Percentiles rank a stretch among this genome's conserved stretches.
Conservation (phyloP, 2,329 filamentous ascomycete genomes). For the Beauveria sp. region DNA sequence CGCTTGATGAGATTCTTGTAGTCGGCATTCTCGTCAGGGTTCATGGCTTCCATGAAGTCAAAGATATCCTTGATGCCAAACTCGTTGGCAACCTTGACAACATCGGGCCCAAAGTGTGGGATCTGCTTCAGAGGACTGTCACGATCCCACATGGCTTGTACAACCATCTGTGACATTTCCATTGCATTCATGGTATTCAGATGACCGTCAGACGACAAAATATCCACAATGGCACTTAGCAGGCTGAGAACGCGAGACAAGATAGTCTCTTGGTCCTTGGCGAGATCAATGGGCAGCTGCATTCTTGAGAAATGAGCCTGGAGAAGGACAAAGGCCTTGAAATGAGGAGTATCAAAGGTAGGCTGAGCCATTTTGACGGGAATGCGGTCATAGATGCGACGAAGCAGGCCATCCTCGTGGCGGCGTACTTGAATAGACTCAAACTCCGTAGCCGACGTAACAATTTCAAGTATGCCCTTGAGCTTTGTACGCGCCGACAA, state of each 20-base stretch:
- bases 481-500: conserved; percentile 84
- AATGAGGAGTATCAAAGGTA: conserved; percentile 87
- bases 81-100: conserved; percentile 73
- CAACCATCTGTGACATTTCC: conserved; percentile 99
- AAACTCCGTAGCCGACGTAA: conserved; percentile 94
- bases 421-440: conserved; percentile 90
- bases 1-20: conserved; percentile 70
- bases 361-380: conserved; percentile 91
- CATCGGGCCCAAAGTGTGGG: conserved; percentile 80
- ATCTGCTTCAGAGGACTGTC: conserved; percentile 97
- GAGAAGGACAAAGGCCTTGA: conserved; percentile 95
- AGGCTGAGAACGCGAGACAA: conserved; percentile 78
- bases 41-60: conserved; percentile 99
- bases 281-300: conserved; percentile 90
- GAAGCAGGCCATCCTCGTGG: conserved; percentile 81
- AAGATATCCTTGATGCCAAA: conserved; percentile 87
- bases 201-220: conserved; percentile 90
- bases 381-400: conserved; percentile 86
- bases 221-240: conserved; percentile 86
- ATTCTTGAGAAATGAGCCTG: conserved; percentile 97
- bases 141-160: conserved; percentile 98
- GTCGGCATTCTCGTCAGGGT: conserved; percentile 81
- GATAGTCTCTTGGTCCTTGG: conserved; percentile 89
- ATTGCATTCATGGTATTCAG: conserved; percentile 97
- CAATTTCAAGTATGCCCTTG: conserved; percentile 93